A percentile compares a stretch with the other conserved stretches of the same genome.
These are phyloP conservation scores for Eimeria acervulina DNA, from an alignment of 169 alveolate genomes.

Conservation along the genomic window DNA sequence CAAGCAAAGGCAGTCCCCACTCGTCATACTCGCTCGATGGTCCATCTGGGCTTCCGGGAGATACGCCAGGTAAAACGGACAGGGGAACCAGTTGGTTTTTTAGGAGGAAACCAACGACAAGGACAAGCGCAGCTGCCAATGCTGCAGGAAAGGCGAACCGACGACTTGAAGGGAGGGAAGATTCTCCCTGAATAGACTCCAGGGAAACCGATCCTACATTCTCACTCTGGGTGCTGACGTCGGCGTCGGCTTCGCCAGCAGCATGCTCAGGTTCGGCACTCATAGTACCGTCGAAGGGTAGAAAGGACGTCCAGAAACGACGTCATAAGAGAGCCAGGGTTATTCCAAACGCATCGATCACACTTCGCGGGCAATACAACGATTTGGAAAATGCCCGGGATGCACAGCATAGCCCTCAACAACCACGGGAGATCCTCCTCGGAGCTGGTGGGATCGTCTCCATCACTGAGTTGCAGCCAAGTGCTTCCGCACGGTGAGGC, in stretches of 20 bases:
- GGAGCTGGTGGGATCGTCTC: not conserved
- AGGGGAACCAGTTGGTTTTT: not conserved
- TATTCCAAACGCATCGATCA: not conserved
- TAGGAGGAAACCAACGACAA: not conserved
- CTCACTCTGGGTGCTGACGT: not conserved
- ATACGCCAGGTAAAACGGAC: not conserved
- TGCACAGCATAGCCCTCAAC: not conserved
- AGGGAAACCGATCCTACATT: not conserved
- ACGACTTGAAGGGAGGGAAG: not conserved
- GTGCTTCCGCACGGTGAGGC: not conserved
- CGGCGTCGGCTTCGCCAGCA: conserved; percentile 12
- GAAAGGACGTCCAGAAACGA: not conserved
- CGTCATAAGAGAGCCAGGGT: not conserved
- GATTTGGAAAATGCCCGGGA: not conserved
- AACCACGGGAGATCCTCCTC: not conserved
- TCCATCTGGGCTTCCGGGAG: not conserved
- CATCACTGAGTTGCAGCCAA: not conserved
- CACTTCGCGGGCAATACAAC: not conserved
- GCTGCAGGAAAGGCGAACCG: not conserved
- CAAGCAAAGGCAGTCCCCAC: conserved; percentile 9
- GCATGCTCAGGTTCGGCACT: not conserved
- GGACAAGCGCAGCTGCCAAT: not conserved
- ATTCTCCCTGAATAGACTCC: not conserved
- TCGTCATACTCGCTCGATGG: not conserved
- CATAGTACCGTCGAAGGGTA: not conserved